Percentiles rank a stretch among this genome's conserved stretches.
These are phyloP conservation scores for Lasiosphaeriaceae sp. DNA, from an alignment of 495 filamentous ascomycete genomes.

Conservation along the genomic window DNA sequence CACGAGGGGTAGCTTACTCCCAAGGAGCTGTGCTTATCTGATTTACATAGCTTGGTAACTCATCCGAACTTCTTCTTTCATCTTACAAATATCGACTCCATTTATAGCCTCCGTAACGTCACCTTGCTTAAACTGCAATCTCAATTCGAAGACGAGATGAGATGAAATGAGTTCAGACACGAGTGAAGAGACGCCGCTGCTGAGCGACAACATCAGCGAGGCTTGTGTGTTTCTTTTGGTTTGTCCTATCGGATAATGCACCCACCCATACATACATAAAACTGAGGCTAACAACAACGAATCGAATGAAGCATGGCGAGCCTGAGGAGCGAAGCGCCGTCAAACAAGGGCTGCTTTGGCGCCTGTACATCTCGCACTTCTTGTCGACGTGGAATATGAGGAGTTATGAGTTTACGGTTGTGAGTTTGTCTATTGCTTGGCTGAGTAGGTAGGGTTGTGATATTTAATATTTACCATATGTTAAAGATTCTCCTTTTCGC, in stretches of 20 bases:
- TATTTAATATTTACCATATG: too few species aligned
- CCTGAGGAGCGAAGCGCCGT: not conserved
- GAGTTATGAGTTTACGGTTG: slow-evolving; percentile 59
- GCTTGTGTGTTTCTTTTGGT: not conserved
- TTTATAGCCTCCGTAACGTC: too few species aligned
- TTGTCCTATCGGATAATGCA: not conserved
- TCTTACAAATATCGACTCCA: too few species aligned
- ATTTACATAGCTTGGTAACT: too few species aligned
- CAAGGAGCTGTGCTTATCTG: too few species aligned
- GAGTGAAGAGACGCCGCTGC: not conserved
- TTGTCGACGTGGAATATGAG: slow-evolving; percentile 63
- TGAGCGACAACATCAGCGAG: not conserved
- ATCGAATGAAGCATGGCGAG: not conserved
- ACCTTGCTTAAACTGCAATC: too few species aligned
- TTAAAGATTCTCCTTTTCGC: slow-evolving; percentile 51
- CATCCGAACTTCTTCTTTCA: too few species aligned
- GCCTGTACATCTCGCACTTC: slow-evolving; percentile 41
- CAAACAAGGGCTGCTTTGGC: slow-evolving; percentile 11
- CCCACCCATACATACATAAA: too few species aligned
- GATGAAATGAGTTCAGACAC: not conserved
- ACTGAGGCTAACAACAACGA: too few species aligned
- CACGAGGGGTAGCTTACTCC: too few species aligned
- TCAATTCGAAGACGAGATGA: not conserved
- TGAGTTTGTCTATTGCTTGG: slow-evolving; percentile 7
- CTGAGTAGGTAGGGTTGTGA: too few species aligned